phyloP scores from a whole-genome alignment of 2,329 filamentous ascomycete species.

The Cordyceps pruinosa region DNA sequence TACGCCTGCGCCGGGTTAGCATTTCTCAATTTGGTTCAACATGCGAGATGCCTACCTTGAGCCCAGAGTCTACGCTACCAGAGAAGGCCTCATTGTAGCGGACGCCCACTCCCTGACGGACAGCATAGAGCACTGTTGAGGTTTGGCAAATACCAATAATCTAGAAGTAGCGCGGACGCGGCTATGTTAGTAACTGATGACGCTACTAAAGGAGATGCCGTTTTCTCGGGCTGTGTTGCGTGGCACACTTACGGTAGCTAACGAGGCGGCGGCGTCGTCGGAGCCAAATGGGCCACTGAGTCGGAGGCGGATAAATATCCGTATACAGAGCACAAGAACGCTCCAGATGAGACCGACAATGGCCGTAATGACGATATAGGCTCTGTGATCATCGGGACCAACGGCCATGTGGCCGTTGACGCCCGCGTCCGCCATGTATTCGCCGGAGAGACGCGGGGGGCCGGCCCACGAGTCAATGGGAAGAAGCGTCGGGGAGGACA shows the following conservation, averaged over 20 bases:
- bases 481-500: neutral
- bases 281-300: slow-evolving; percentile 14
- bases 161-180: no score
- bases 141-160: slow-evolving; percentile 12
- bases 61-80: neutral
- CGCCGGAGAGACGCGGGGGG: neutral
- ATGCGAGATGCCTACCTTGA: slow-evolving; percentile 10
- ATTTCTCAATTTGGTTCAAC: no score
- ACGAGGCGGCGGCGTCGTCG: slow-evolving; percentile 13
- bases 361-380: slow-evolving; percentile 15
- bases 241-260: slow-evolving; percentile 14
- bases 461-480: neutral
- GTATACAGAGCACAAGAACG: slow-evolving; percentile 14
- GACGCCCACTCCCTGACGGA: slow-evolving; percentile 14
- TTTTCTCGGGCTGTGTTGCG: neutral
- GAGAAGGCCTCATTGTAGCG: neutral
- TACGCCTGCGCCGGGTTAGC: slow-evolving; percentile 2
- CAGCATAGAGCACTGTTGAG: slow-evolving; percentile 7
- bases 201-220: neutral
- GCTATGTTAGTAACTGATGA: neutral
- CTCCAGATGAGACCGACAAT: slow-evolving; percentile 16
- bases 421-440: slow-evolving; percentile 2
- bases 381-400: slow-evolving; percentile 13
- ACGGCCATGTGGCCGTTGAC: slow-evolving; percentile 9
- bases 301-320: slow-evolving; percentile 15